Evolutionary conservation across 1,284 basidiomycete genomes (phyloP).

Genomic region (Singerocomus rubriflavus): DNA sequence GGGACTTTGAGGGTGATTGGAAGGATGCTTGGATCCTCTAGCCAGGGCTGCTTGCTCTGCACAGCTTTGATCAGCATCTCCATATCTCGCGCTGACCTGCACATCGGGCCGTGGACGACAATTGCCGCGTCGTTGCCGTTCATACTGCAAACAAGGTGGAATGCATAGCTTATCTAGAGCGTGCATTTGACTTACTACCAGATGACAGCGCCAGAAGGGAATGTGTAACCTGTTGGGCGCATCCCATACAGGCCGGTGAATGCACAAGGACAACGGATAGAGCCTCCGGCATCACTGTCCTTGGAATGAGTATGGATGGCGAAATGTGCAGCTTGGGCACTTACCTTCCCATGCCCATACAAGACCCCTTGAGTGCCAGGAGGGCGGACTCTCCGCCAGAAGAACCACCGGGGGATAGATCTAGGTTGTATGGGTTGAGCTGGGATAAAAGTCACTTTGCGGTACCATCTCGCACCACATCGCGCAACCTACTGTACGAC

Average conservation of each 20-base stretch:
- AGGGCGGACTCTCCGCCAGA: constrained; percentile 54
- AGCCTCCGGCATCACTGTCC: constrained; percentile 29
- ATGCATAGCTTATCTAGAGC: constrained; percentile 27
- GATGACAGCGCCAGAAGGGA: constrained; percentile 30
- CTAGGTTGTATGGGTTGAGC: constrained; percentile 47
- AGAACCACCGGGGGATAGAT: constrained; percentile 45
- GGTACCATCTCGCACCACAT: background rate
- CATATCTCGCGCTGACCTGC: constrained; percentile 43
- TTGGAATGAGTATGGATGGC: background rate
- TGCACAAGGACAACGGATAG: constrained; percentile 41
- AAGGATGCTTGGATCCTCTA: constrained; percentile 39
- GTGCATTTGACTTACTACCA: constrained; percentile 30
- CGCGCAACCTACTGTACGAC: constrained; percentile 33
- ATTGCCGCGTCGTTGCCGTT: constrained; percentile 35
- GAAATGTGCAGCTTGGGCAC: constrained; percentile 21
- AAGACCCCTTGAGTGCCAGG: constrained; percentile 45
- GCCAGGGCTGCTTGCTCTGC: constrained; percentile 40
- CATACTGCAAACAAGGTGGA: constrained; percentile 27
- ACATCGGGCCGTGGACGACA: constrained; percentile 35
- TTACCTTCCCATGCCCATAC: constrained; percentile 51
- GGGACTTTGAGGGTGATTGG: constrained; percentile 37
- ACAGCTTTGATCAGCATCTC: constrained; percentile 40
- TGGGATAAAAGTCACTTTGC: constrained; percentile 6
- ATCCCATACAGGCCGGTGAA: constrained; percentile 44
- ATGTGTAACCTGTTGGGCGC: constrained; percentile 44